Percentiles rank a stretch among this genome's conserved stretches.
These are phyloP conservation scores for Penicillium angulare DNA, from an alignment of 495 filamentous ascomycete genomes.

Conservation along the genomic window DNA sequence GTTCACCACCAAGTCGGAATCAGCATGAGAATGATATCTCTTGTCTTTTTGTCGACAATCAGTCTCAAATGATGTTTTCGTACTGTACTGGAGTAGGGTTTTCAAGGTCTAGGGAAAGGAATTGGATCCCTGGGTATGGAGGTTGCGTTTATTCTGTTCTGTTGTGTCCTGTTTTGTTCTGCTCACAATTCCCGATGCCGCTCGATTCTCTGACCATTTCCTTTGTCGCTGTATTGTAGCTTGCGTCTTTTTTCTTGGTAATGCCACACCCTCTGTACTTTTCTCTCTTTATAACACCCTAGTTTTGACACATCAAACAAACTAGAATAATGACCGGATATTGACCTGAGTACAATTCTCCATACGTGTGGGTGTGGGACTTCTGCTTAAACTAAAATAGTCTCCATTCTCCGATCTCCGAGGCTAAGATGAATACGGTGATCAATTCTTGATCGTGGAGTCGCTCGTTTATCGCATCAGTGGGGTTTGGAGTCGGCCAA, in stretches of 20 bases:
- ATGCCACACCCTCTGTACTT: not conserved
- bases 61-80: slow-evolving; percentile 6
- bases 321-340: no score
- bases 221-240: slow-evolving; percentile 22
- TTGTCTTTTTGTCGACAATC: not conserved
- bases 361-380: no score
- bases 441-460: no score
- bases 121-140: slow-evolving; percentile 1
- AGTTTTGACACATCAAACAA: no score
- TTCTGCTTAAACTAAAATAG: no score
- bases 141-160: slow-evolving; percentile 1
- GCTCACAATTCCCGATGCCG: slow-evolving; percentile 3
- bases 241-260: not conserved
- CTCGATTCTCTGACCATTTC: slow-evolving; percentile 16
- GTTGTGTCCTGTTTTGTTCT: slow-evolving; percentile 7
- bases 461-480: slow-evolving; percentile 9
- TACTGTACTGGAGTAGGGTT: not conserved
- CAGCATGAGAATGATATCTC: not conserved
- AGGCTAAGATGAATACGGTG: no score
- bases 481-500: slow-evolving; percentile 4
- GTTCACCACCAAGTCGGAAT: not conserved
- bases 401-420: not conserved
- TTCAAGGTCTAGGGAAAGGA: not conserved
- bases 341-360: no score
- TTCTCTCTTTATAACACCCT: no score